phyloP scores from a whole-genome alignment of 352 stramenopile genomes.

The Bremia lactucae region DNA sequence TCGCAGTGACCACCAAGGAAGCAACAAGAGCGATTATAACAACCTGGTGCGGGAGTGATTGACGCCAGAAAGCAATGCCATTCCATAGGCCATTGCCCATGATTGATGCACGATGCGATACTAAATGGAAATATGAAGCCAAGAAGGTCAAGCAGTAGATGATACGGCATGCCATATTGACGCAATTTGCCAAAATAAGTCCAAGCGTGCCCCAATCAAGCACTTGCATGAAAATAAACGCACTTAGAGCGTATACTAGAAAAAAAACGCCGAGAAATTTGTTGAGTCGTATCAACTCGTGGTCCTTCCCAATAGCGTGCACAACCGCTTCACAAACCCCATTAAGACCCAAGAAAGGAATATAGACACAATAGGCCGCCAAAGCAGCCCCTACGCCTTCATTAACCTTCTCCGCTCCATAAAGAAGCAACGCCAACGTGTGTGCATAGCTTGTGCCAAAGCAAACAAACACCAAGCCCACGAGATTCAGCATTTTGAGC shows the following conservation, averaged over 20 bases:
- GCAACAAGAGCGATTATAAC: slow-evolving; percentile 36
- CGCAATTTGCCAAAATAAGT: slow-evolving; percentile 80
- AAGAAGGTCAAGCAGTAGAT: slow-evolving; percentile 71
- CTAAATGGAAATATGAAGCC: slow-evolving; percentile 34
- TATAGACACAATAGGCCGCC: slow-evolving; percentile 88
- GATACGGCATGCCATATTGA: slow-evolving; percentile 83
- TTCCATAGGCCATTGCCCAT: slow-evolving; percentile 3
- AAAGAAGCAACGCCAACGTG: slow-evolving; percentile 70
- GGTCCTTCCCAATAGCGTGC: slow-evolving; percentile 71
- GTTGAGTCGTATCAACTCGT: slow-evolving; percentile 72
- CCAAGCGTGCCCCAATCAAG: slow-evolving; percentile 47
- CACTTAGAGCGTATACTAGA: slow-evolving; percentile 47
- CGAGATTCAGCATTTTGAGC: slow-evolving; percentile 76
- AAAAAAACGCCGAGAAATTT: slow-evolving; percentile 75
- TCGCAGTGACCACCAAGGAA: slow-evolving; percentile 29
- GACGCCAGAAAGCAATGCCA: slow-evolving; percentile 35
- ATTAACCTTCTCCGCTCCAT: slow-evolving; percentile 57
- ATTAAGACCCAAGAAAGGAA: slow-evolving; percentile 91
- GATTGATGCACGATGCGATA: background rate
- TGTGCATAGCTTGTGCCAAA: slow-evolving; percentile 78
- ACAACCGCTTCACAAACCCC: slow-evolving; percentile 95
- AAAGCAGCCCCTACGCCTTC: slow-evolving; percentile 47
- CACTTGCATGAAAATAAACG: slow-evolving; percentile 55
- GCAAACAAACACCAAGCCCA: slow-evolving; percentile 76
- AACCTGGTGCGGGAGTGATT: slow-evolving; percentile 35